Evolutionary conservation across 2,329 filamentous ascomycete species (phyloP), one percentile per base, ranked within the genome.

Genomic region (Venturia effusa): DNA sequence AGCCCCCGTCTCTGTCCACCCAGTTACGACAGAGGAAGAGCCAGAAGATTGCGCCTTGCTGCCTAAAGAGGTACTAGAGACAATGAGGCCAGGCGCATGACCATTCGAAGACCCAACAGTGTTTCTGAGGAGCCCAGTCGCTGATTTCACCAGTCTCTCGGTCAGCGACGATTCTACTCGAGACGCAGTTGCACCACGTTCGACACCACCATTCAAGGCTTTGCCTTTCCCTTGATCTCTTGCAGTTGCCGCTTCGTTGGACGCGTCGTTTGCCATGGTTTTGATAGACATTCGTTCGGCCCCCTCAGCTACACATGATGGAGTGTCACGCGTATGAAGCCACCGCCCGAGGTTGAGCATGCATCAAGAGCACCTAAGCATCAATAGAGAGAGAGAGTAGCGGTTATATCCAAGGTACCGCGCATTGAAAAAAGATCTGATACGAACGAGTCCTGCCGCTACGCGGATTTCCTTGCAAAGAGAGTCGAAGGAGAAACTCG

Each of bases 201-300:
- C 22, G 11, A 43, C 51, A 34, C 15, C 61, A 8, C 24, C 43
- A 40, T 37, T 19, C 43, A 6, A 13, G 15, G 61, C 45, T 57
- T 59, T 63, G 4, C 22, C 61, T 57, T 63, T 63, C 15, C 61
- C 61, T 48, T 59, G 59, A 17, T 32, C 51, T 7, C 32, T 41
- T 4, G 45, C 6, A 19, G 43, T 5, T 55, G 24, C 19, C 7
- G 10, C 10, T 13, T n/a, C 51, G 7, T 34, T 55, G 5, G 51
- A n/a, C 13, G 51, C 30, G 51, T 55, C 30, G 51, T 55, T 13
- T 30, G 51, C 51, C 51, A 55, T 34, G 1, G 27, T 3, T n/a
- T 34, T n/a, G 51, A 27, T 13, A 30, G 51, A 57, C 34, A 34
- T 57, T 57, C 30, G 48, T n/a, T 55, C 11, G 24, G n/a, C n/a